Evolutionary conservation across 2,329 filamentous ascomycete species (phyloP).

Genomic region (Claviceps fusiformis): DNA sequence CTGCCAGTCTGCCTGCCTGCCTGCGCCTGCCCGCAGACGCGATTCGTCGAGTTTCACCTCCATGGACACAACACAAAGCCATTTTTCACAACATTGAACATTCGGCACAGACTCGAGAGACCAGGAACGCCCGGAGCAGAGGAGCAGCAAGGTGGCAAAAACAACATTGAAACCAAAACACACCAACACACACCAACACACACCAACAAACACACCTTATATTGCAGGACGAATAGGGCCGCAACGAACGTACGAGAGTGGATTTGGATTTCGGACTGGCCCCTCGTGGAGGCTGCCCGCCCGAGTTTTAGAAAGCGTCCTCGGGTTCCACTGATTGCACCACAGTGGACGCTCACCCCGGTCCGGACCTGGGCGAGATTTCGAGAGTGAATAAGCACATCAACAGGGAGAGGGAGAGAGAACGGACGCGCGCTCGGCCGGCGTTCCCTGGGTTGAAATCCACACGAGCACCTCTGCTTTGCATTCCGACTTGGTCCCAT

Average conservation of each 20-base stretch:
- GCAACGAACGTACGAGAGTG: neutral
- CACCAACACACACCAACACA: no score
- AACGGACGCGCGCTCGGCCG: neutral
- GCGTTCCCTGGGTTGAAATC: neutral
- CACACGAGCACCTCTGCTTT: neutral
- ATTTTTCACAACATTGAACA: neutral
- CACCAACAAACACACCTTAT: neutral
- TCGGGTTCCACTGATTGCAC: conserved; percentile 2
- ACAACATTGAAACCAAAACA: no score
- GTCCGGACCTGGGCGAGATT: neutral
- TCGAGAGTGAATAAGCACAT: neutral
- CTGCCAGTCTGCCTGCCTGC: no score
- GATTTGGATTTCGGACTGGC: conserved; percentile 3
- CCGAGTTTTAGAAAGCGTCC: neutral
- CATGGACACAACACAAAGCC: neutral
- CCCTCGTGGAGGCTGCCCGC: neutral
- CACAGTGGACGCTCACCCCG: conserved; percentile 1
- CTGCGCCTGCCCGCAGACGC: neutral
- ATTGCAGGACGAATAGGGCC: neutral
- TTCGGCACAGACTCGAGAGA: no score
- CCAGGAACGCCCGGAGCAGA: no score
- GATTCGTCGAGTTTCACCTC: neutral
- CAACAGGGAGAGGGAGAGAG: neutral
- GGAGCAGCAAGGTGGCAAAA: no score
- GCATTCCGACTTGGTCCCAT: neutral